Percentiles rank a stretch among this genome's conserved stretches.
phyloP scores from a whole-genome alignment of 2,329 filamentous ascomycete genomes.

The Fusarium denticulatum region DNA sequence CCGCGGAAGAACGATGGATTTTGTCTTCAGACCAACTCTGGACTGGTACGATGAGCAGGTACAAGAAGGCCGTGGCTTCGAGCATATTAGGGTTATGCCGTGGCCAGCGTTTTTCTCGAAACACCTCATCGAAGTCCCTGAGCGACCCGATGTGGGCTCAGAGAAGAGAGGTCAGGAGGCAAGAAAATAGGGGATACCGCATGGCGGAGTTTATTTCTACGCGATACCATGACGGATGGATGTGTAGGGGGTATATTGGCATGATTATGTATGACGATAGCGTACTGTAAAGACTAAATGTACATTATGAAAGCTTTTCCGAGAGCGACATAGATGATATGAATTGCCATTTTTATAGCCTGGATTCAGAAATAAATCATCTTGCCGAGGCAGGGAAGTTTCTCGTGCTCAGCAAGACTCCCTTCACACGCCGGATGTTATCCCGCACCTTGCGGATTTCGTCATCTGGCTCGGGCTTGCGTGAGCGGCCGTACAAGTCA shows the following conservation, averaged over 20 bases:
- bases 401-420: slow-evolving; percentile 77
- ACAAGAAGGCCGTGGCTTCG: slow-evolving; percentile 58
- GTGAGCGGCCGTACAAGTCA: slow-evolving; percentile 56
- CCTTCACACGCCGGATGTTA: slow-evolving; percentile 82
- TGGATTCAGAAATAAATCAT: slow-evolving; percentile 13
- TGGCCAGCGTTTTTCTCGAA: slow-evolving; percentile 55
- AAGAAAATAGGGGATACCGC: background rate
- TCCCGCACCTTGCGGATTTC: slow-evolving; percentile 78
- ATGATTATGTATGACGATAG: background rate
- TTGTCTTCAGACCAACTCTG: slow-evolving; percentile 57
- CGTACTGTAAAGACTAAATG: background rate
- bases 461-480: slow-evolving; percentile 68
- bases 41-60: slow-evolving; percentile 63
- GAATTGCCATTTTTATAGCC: background rate
- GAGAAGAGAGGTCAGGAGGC: background rate
- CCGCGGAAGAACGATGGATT: slow-evolving; percentile 36
- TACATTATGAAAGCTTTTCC: slow-evolving; percentile 6
- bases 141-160: slow-evolving; percentile 16
- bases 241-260: slow-evolving; percentile 21
- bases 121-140: slow-evolving; percentile 41
- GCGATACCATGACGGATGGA: slow-evolving; percentile 15
- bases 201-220: background rate
- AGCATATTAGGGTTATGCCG: slow-evolving; percentile 58
- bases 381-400: slow-evolving; percentile 70
- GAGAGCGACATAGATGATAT: background rate